Evolutionary conservation across 2,329 filamentous ascomycete genomes (phyloP).

Genomic region (Neopestalotiopsis sp.): DNA sequence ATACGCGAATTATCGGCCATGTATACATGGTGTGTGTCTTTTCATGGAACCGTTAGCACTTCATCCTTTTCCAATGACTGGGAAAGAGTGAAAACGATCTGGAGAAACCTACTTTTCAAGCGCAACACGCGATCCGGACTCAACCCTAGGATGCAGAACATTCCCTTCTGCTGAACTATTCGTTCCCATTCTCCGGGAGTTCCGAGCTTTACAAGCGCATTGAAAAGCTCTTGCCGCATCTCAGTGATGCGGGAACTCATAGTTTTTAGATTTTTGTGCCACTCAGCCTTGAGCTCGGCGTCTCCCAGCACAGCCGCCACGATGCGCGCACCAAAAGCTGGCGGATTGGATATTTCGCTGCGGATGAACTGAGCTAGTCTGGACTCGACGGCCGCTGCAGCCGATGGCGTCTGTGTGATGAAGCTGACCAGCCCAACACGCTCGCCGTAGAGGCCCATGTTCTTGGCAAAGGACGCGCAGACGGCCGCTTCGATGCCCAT

Average conservation of each 20-base stretch:
- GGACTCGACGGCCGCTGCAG: conserved; percentile 28
- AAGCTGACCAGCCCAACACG: conserved; percentile 38
- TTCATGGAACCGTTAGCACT: no score
- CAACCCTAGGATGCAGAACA: conserved; percentile 35
- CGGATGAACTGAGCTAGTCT: conserved; percentile 39
- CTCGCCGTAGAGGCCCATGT: conserved; percentile 54
- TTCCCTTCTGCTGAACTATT: conserved; percentile 43
- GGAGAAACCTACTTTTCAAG: no score
- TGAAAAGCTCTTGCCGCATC: conserved; percentile 41
- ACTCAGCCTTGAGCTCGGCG: conserved; percentile 35
- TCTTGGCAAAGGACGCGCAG: conserved; percentile 68
- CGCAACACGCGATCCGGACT: no score
- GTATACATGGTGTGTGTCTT: conserved; percentile 42
- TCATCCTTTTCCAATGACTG: no score
- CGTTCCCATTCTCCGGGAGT: conserved; percentile 45
- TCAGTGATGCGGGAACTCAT: conserved; percentile 42
- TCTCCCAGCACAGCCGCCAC: conserved; percentile 39
- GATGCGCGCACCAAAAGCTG: conserved; percentile 41
- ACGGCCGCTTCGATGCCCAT: conserved; percentile 56
- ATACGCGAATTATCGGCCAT: conserved; percentile 46
- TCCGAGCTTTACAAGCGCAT: conserved; percentile 35
- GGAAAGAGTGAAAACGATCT: no score
- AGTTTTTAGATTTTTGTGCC: conserved; percentile 40
- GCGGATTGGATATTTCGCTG: conserved; percentile 42
- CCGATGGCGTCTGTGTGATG: conserved; percentile 28